phyloP scores from a whole-genome alignment of 1,284 basidiomycete genomes.

The Athelia psychrophila region DNA sequence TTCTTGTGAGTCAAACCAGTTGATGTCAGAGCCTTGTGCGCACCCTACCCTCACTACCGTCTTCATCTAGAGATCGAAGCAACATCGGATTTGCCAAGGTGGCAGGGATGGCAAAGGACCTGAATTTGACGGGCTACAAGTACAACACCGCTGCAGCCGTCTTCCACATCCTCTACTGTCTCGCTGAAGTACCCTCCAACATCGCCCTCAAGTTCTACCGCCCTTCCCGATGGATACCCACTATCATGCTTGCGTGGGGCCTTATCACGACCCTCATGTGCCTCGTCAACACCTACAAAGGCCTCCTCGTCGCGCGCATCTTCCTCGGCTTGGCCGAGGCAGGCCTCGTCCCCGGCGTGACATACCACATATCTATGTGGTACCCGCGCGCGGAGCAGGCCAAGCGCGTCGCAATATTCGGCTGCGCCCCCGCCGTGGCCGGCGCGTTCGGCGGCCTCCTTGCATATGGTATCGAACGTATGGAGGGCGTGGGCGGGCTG shows the following conservation, averaged over 20 bases:
- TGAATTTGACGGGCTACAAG: constrained; percentile 34
- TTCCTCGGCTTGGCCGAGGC: constrained; percentile 53
- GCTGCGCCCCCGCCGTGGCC: constrained; percentile 41
- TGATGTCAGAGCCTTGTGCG: background rate
- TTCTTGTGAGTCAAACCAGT: background rate
- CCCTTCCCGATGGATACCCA: constrained; percentile 48
- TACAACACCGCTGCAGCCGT: constrained; percentile 48
- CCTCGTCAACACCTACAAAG: constrained; percentile 30
- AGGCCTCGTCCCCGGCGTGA: constrained; percentile 45
- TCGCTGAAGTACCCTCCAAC: constrained; percentile 51
- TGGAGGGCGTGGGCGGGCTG: constrained; percentile 38
- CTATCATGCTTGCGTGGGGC: constrained; percentile 50
- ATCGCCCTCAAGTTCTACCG: constrained; percentile 42
- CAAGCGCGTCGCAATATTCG: constrained; percentile 54
- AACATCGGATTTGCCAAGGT: constrained; percentile 16
- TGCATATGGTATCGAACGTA: constrained; percentile 35
- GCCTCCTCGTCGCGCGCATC: constrained; percentile 38
- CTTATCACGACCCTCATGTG: constrained; percentile 42
- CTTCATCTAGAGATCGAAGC: background rate
- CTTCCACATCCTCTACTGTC: constrained; percentile 43
- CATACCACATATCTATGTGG: constrained; percentile 54
- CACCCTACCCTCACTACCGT: background rate
- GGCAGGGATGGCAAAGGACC: constrained; percentile 40
- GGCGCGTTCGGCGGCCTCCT: constrained; percentile 35
- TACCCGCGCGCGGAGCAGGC: constrained; percentile 49